Base-by-base conservation (phyloP, 2,329 filamentous ascomycete genomes). In the Clonostachys solani region DNA sequence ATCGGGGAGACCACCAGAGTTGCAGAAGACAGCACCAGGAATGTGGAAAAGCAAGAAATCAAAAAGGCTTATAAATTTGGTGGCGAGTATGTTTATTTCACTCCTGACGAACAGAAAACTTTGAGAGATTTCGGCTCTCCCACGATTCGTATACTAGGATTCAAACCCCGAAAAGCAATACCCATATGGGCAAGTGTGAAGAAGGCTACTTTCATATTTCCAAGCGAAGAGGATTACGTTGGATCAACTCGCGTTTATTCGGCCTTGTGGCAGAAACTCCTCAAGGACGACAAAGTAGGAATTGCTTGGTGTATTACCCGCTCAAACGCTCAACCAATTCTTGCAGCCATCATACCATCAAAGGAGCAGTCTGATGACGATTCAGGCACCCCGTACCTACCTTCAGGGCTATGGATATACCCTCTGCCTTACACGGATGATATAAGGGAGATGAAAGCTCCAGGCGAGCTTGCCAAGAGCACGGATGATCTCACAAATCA, bases 41-140 rank as follows among this genome's bases (percentile, higher is more conserved):
- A 83, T 0, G 83, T 97, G 1, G 86, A 95, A 52, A 92, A 92
- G 56, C 71, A 70, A 4, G 91, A 97, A 58, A 80, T 95, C 17
- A 87, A 87, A 49, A 96, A 94, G 65, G 94, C 92, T 0, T 99
- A 94, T 74, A 96, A 94, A 58, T 97, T 97, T 60, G 94, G 92
- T 12, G 92, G 90, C 37, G 89, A 95, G 54, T 90, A 90, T 43
- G 82, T 99, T 42, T 80, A 86, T 43, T 99, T 99, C 63, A 84
- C 84, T 0, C 79, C 84, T 1, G 91, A 96, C 34, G 92, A 99
- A 63, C 83, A 92, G 50, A 86, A 85, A 49, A 71, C 78, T 17
- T 75, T 99, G 49, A 84, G 85, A 51, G 74, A 89, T 54, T 96
- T 96, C 57, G 92, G 92, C 4, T 77, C 87, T 2, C 89, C 90